phyloP scores from a whole-genome alignment of 208 protist genomes.

The Polymyxa betae region DNA sequence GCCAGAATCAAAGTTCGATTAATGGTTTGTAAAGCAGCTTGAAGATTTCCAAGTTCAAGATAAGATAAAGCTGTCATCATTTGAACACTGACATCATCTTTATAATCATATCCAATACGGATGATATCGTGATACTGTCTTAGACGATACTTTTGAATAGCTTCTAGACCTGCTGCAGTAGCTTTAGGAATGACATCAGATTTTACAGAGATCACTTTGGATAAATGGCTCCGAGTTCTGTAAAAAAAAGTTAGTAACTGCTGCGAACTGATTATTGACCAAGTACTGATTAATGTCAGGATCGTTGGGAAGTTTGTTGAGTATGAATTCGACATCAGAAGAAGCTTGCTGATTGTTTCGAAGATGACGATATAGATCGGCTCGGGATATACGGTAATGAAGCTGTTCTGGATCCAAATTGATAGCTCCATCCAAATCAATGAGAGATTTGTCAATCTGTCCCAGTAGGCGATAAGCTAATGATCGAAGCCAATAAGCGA shows the following conservation, averaged over 20 bases:
- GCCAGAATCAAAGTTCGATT: not conserved
- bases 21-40: not conserved
- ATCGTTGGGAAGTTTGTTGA: not conserved
- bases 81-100: not conserved
- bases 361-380: not conserved
- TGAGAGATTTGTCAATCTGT: not conserved
- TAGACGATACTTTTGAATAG: not conserved
- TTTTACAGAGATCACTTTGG: not conserved
- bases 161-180: not conserved
- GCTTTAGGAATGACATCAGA: not conserved
- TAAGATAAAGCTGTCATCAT: not conserved
- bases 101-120: not conserved
- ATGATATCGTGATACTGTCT: not conserved
- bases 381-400: not conserved
- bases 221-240: not conserved
- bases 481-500: constrained; percentile 14
- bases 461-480: not conserved
- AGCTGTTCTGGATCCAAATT: not conserved
- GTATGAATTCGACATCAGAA: not conserved
- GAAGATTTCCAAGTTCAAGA: not conserved
- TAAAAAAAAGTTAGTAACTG: not conserved
- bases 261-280: not conserved
- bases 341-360: not conserved
- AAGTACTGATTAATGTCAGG: not conserved
- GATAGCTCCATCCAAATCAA: not conserved